Percentiles rank a stretch among this genome's conserved stretches.
Evolutionary conservation across 352 stramenopile species (phyloP).

Genomic region (Phytophthora meadii): DNA sequence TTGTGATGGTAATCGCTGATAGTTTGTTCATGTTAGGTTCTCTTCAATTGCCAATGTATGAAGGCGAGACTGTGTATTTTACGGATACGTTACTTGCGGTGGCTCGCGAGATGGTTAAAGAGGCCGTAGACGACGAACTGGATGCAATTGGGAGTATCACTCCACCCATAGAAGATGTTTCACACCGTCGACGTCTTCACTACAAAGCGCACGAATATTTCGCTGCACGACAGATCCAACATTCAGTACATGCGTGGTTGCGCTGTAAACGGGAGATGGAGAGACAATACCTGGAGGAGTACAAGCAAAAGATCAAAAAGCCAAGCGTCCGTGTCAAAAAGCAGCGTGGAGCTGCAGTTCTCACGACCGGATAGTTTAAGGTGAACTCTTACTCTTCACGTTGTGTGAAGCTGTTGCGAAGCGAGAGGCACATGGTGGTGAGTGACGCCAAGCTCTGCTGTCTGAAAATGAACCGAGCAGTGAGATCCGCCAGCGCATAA

Average conservation of each 20-base stretch:
- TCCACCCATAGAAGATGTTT: slow-evolving; percentile 16
- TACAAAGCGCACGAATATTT: slow-evolving; percentile 77
- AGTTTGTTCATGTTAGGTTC: slow-evolving; percentile 34
- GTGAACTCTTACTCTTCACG: slow-evolving; percentile 20
- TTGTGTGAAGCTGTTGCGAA: slow-evolving; percentile 66
- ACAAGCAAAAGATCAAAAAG: slow-evolving; percentile 85
- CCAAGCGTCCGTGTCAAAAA: slow-evolving; percentile 65
- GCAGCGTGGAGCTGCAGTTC: slow-evolving; percentile 60
- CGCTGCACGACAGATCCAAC: slow-evolving; percentile 61
- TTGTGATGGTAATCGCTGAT: background rate
- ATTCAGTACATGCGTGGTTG: slow-evolving; percentile 56
- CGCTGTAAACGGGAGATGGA: slow-evolving; percentile 65
- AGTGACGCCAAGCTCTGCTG: slow-evolving; percentile 72
- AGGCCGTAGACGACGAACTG: slow-evolving; percentile 42
- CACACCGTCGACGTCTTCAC: slow-evolving; percentile 40
- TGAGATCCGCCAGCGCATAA: slow-evolving; percentile 72
- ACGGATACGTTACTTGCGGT: slow-evolving; percentile 84
- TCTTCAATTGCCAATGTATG: slow-evolving; percentile 80
- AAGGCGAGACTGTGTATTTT: slow-evolving; percentile 84
- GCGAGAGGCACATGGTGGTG: slow-evolving; percentile 73
- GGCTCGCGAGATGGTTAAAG: slow-evolving; percentile 78
- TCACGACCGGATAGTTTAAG: slow-evolving; percentile 60
- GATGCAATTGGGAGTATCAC: slow-evolving; percentile 37
- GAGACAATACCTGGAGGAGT: slow-evolving; percentile 70
- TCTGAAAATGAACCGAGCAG: slow-evolving; percentile 74